phyloP scores from a whole-genome alignment of 306 rosid species.

The Oemleria cerasiformis region DNA sequence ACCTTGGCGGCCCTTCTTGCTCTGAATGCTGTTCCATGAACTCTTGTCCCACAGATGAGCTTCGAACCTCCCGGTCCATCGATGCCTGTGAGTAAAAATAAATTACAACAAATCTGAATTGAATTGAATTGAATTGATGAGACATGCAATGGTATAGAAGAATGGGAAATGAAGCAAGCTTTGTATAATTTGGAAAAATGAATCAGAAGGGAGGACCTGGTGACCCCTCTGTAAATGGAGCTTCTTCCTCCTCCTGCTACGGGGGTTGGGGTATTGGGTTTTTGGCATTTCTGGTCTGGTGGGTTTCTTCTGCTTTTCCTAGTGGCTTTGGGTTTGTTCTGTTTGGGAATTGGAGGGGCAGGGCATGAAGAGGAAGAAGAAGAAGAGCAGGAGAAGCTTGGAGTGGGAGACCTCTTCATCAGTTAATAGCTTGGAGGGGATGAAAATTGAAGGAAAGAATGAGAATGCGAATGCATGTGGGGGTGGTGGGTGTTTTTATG shows the following conservation, averaged over 20 bases:
- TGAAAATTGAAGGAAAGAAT: background rate
- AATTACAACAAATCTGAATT: constrained; percentile 13
- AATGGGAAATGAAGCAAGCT: background rate
- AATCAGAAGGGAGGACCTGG: constrained; percentile 43
- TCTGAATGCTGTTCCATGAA: constrained; percentile 80
- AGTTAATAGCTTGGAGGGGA: no score
- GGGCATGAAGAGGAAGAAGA: constrained; percentile 39
- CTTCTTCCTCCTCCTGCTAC: constrained; percentile 45
- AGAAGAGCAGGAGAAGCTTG: constrained; percentile 33
- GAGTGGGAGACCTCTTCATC: constrained; percentile 71
- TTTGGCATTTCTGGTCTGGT: constrained; percentile 27
- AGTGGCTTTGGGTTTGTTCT: constrained; percentile 27
- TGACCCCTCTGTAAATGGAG: constrained; percentile 92
- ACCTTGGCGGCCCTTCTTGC: constrained; percentile 96
- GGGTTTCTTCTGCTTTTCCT: constrained; percentile 19
- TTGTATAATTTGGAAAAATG: background rate
- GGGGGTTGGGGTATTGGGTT: constrained; percentile 12
- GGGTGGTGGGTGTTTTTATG: background rate
- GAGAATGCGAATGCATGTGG: background rate
- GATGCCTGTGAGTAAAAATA: constrained; percentile 48
- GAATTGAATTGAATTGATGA: constrained; percentile 37
- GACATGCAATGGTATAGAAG: background rate
- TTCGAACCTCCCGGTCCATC: constrained; percentile 98
- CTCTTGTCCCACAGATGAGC: constrained; percentile 98
- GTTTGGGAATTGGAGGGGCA: constrained; percentile 20